Percentiles rank a stretch among this genome's conserved stretches.
These are phyloP conservation scores for Agarophyton chilense DNA, from an alignment of 23 red algal genomes.

Conservation along the genomic window DNA sequence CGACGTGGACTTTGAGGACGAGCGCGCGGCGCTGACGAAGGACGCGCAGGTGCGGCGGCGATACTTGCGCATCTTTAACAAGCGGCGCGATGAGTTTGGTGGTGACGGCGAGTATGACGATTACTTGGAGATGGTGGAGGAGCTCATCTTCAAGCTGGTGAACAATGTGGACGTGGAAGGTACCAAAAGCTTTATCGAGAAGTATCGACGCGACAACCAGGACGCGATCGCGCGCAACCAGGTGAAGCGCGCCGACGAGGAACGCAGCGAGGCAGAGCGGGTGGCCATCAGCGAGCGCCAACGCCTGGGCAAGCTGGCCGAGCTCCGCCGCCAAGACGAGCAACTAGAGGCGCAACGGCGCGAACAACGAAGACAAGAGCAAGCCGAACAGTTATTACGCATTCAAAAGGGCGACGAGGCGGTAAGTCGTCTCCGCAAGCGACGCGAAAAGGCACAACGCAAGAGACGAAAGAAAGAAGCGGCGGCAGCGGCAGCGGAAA, in stretches of 20 bases:
- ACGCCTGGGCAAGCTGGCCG: constrained; percentile 38
- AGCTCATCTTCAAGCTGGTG: constrained; percentile 74
- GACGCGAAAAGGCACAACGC: constrained; percentile 53
- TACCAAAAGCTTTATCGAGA: constrained; percentile 59
- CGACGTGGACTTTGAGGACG: constrained; percentile 70
- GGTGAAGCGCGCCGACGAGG: constrained; percentile 48
- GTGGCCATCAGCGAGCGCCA: constrained; percentile 60
- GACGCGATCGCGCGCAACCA: constrained; percentile 71
- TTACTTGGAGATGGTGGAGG: constrained; percentile 92
- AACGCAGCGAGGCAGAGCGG: constrained; percentile 46
- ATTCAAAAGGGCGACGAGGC: constrained; percentile 54
- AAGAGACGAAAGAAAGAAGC: constrained; percentile 57
- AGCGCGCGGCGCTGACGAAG: constrained; percentile 28
- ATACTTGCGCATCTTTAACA: constrained; percentile 82
- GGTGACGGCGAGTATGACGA: constrained; percentile 78
- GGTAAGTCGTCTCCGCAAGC: neutral
- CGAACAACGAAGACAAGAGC: constrained; percentile 11
- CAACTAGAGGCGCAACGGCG: constrained; percentile 14
- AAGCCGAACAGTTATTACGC: constrained; percentile 51
- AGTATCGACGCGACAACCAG: constrained; percentile 66
- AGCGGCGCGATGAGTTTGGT: constrained; percentile 80
- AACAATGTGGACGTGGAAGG: constrained; percentile 70
- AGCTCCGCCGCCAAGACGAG: constrained; percentile 50
- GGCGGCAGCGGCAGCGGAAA: constrained; percentile 33
- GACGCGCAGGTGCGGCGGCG: constrained; percentile 68